Evolutionary conservation across 441 rosid species (phyloP), one percentile per base, ranked within the genome.

Genomic region (Flueggea neowawraea): DNA sequence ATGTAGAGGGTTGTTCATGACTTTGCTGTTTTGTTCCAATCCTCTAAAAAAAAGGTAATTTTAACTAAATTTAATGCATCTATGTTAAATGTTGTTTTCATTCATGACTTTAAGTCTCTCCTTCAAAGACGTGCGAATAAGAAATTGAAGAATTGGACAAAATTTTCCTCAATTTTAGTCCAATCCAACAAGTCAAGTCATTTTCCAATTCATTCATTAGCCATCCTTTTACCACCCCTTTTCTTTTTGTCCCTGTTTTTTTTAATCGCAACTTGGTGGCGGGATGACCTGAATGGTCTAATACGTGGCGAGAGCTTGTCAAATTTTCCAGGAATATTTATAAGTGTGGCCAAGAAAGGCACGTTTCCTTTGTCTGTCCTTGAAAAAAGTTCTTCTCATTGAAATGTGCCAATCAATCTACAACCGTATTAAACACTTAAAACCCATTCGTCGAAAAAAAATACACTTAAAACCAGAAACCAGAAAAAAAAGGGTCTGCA

Each of bases 291-390:
- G n/a, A n/a, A n/a, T n/a, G n/a, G n/a, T n/a, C n/a, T 33, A 45
- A 3, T 45, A 45, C 50, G 50, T 45, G 50, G 50, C 50, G 8
- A 9, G 3, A 45, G 12, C 4, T 45, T 45, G 12, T 3, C 50
- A 10, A 5, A 47, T 4, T 45, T 45, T 45, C 12, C 50, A 5
- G 50, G 9, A 9, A 45, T 45, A 45, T 45, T 9, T 45, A 11
- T 45, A 53, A 59, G 67, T 65, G 73, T 43, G 32, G 65, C 60
- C 72, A 74, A 52, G 58, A 67, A 65, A 67, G 57, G 71, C 67
- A 56, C 33, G 64, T 6, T 59, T 69, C 66, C 70, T 77, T 73
- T 73, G 67, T 60, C 60, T 47, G 64, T 68, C 54, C 60, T 62
- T 39, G 1, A 17, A 63, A 70, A 70, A 71, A 51, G 62, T 31